Evolutionary conservation across 352 stramenopile species (phyloP).

Genomic region (Pythium dissimile): DNA sequence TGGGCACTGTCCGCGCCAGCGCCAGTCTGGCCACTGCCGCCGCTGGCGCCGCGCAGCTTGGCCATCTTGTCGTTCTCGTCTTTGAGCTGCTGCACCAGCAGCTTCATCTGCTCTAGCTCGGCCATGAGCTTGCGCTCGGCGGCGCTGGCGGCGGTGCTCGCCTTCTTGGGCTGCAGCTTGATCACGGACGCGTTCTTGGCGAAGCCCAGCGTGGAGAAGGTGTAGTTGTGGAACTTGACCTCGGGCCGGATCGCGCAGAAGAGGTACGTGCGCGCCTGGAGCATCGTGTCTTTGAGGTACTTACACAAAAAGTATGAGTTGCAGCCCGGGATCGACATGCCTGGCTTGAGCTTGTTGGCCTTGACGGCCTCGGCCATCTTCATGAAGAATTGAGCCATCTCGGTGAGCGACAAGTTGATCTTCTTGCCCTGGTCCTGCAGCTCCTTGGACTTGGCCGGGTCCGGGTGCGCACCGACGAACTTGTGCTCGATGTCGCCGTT

Average conservation of each 20-base stretch:
- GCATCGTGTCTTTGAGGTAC: conserved; percentile 96
- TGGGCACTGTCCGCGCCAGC: conserved; percentile 31
- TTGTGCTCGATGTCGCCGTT: conserved; percentile 93
- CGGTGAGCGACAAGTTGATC: conserved; percentile 93
- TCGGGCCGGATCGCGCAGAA: conserved; percentile 93
- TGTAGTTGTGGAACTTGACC: conserved; percentile 92
- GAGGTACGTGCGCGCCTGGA: conserved; percentile 91
- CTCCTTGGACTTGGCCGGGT: conserved; percentile 92
- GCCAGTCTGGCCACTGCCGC: conserved; percentile 22
- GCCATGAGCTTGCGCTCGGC: conserved; percentile 92
- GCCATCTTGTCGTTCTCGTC: conserved; percentile 80
- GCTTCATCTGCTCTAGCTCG: conserved; percentile 93
- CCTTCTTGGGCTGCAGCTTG: conserved; percentile 95
- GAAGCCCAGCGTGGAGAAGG: conserved; percentile 93
- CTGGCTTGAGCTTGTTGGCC: conserved; percentile 93
- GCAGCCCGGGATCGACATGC: conserved; percentile 90
- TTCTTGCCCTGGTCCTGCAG: conserved; percentile 95
- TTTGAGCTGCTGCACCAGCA: conserved; percentile 77
- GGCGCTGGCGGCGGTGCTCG: conserved; percentile 83
- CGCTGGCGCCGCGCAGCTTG: conserved; percentile 37
- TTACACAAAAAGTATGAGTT: conserved; percentile 96
- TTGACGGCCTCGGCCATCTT: conserved; percentile 95
- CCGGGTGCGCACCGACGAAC: conserved; percentile 84
- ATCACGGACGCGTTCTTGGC: conserved; percentile 94
- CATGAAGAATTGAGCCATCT: conserved; percentile 97